Evolutionary conservation across 345 rosid species (phyloP).

Genomic region (Eucalyptus cloeziana): DNA sequence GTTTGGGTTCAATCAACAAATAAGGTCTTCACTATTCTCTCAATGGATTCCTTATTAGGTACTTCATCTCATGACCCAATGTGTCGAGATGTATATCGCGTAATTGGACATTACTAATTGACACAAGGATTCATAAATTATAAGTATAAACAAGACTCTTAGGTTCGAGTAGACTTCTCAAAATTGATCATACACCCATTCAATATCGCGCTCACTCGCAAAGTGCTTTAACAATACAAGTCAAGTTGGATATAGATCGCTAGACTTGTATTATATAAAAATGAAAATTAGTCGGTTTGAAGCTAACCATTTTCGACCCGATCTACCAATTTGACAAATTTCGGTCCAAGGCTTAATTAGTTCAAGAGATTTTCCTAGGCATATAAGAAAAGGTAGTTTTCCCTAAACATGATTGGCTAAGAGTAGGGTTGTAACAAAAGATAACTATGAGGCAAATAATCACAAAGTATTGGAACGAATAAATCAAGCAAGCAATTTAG

Average conservation of each 20-base stretch:
- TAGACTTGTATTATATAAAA: too few relatives aligned
- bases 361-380: neutral
- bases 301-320: too few relatives aligned
- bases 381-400: neutral
- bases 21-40: neutral
- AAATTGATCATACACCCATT: too few relatives aligned
- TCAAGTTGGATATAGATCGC: rapidly evolving
- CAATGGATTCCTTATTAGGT: neutral
- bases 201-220: rapidly evolving
- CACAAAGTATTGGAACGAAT: neutral
- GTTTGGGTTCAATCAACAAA: neutral
- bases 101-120: neutral
- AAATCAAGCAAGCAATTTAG: neutral
- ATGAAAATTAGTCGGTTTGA: neutral
- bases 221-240: neutral
- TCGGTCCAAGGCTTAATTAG: neutral
- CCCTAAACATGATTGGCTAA: neutral
- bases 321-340: too few relatives aligned
- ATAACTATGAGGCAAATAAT: neutral
- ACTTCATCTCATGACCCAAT: neutral
- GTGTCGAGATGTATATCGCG: neutral
- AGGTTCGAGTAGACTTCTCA: too few relatives aligned
- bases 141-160: too few relatives aligned
- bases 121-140: too few relatives aligned
- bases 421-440: neutral